Base-by-base conservation (phyloP, 306 rosid genomes). In the Cajanus cajan region DNA sequence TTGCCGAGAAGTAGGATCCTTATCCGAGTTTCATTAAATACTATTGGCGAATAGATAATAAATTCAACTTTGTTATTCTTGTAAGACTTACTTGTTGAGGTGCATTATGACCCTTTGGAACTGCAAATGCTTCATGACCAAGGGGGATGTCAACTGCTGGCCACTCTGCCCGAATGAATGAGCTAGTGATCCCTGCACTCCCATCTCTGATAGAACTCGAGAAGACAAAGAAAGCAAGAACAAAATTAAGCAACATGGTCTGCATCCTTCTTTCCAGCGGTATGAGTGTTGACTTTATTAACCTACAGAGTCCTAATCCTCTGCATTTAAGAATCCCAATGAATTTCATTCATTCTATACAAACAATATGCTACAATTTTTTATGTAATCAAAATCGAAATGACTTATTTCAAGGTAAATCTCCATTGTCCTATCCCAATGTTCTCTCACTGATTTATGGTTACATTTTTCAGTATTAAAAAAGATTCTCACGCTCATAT, bases 61-160 rank as follows among this genome's bases (percentile, higher is more conserved):
- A 68, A 45, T 57, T 31, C 68, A 13, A 14, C 33, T 9, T 1
- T 13, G 68, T 61, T 40, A 31, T 13, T 61, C 36, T 40, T n/a
- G 73, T 15, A 61, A 19, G 44, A 73, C 86, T 82, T 84, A 92
- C 98, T 86, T 95, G 99, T 79, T 95, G 98, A 73, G 99, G 98
- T 44, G 96, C 96, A 84, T 95, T 95, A 45, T 87, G 62, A 83
- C 96, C 97, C 54, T 85, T 84, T 21, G 99, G 96, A 59, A 89
- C 85, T 16, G 89, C 84, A 83, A 95, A 86, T 43, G 64, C 97
- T 82, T 90, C 85, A 59, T 93, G 78, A 9, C 89, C 84, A 22
- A 85, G 83, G 66, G 99, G 98, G 36, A 95, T 90, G 80, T 95
- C 99, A 63, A 64, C 78, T 45, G 99, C 86, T n/a, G 97, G 96